Percentiles rank a stretch among this genome's conserved stretches.
phyloP scores from a whole-genome alignment of 2,329 filamentous ascomycete genomes.

The Sporothrix dimorphospora region DNA sequence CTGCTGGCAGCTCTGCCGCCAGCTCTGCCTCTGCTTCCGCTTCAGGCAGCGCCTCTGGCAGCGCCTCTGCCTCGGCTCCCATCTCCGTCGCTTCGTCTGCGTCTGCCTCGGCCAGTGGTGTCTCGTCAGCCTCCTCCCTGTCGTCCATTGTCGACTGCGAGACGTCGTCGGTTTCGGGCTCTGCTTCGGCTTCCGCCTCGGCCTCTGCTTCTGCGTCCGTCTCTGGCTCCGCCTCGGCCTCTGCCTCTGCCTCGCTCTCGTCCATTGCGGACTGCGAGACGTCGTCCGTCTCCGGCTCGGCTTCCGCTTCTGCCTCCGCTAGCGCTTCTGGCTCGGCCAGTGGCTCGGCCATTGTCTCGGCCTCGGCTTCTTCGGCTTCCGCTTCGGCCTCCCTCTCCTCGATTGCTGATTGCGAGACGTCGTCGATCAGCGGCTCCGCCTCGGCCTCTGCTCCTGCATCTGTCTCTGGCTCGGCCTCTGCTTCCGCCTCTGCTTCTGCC shows the following conservation, averaged over 20 bases:
- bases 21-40: background rate
- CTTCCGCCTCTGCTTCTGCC: background rate
- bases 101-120: background rate
- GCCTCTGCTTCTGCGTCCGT: background rate
- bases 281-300: background rate
- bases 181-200: background rate
- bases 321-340: background rate
- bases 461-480: background rate
- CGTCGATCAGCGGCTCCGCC: background rate
- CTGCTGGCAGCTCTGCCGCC: background rate
- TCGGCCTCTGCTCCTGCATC: background rate
- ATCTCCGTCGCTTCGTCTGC: background rate
- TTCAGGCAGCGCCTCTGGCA: background rate
- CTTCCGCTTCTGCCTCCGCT: background rate
- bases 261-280: conserved; percentile 8
- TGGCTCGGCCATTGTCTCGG: background rate
- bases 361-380: background rate
- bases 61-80: background rate
- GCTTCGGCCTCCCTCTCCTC: background rate
- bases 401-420: background rate
- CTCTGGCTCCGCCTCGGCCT: background rate
- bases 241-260: background rate
- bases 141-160: conserved; percentile 15
- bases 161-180: background rate
- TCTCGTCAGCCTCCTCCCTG: background rate